These are phyloP conservation scores for Colletotrichum liaoningense DNA, from an alignment of 2,329 filamentous ascomycete genomes.

Conservation along the genomic window DNA sequence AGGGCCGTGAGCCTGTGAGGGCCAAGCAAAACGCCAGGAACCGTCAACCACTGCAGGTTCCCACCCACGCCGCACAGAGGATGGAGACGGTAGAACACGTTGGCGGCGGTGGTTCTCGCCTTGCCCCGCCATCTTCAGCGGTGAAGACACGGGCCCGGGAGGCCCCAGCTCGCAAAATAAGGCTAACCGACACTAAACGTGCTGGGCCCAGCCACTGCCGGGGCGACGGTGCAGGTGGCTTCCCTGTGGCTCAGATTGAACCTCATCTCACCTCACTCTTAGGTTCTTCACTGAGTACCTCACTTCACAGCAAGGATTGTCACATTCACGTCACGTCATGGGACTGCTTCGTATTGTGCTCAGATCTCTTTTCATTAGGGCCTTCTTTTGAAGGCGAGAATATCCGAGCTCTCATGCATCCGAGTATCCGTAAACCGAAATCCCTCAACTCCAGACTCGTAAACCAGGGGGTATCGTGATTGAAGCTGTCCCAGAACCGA, in stretches of 20 bases:
- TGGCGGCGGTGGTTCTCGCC: background rate
- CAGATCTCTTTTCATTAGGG: background rate
- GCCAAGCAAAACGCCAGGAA: slow-evolving; percentile 10
- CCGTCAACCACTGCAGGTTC: background rate
- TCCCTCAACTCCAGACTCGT: background rate
- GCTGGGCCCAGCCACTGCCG: slow-evolving; percentile 18
- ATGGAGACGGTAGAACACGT: background rate
- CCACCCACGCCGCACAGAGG: background rate
- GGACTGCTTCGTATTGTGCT: background rate
- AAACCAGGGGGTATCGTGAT: background rate
- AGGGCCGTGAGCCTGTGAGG: too few species aligned
- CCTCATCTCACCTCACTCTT: background rate
- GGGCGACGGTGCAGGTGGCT: slow-evolving; percentile 1
- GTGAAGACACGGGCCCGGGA: slow-evolving; percentile 21
- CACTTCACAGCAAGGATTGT: background rate
- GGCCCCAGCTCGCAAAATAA: slow-evolving; percentile 11
- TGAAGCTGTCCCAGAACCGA: background rate
- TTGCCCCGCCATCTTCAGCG: slow-evolving; percentile 28
- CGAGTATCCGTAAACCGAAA: background rate
- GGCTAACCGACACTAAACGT: background rate
- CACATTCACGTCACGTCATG: background rate
- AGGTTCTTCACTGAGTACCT: background rate
- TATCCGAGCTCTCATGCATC: background rate
- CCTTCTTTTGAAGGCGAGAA: background rate
- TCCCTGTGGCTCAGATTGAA: background rate